Evolutionary conservation across 2,329 filamentous ascomycete species (phyloP), one percentile per base, ranked within the genome.

Genomic region (Chrysoporthe puriensis): DNA sequence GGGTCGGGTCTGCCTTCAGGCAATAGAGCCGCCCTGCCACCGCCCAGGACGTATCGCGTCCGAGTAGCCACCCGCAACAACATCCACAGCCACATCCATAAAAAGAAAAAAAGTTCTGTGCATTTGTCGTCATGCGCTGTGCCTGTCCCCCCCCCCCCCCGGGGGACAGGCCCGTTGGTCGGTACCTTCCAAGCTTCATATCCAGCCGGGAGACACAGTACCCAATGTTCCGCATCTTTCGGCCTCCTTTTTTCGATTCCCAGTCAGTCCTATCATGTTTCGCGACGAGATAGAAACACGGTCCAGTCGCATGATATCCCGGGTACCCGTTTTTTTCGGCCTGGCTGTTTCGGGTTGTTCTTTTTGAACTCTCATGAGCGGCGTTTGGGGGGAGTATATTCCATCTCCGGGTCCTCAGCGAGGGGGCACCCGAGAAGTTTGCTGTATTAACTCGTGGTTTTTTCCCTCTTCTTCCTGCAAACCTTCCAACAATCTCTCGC

Each of bases 1-100:
- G 77, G 1, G 77, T 80, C 1, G 70, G 70, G 9, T 79, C 81
- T 58, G 76, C 78, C 21, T 79, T 75, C 69, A 83, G 81, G 73
- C 77, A 77, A 67, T 79, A 77, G 77, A 77, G 66, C 71, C 64
- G 26, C 26, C 26, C 26, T 2, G 26, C 26, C 26, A 26, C 26
- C 69, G 11, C 34, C 70, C 43, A 63, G 40, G 32, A 44, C 42
- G 26, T 61, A 26, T 16, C n/a, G 42, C 18, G 26, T 36, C 26
- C 14, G 8, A 36, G 4, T 46, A 36, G 13, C n/a, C 18, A 43
- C 18, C 36, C 5, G 9, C 36, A 44, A 40, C 54, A 58, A 21
- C 16, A 26, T 26, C 26, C 26, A 26, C 26, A 26, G 26, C 26
- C 26, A 26, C 26, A 26, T 26, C 26, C 26, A 26, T 26, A 26